phyloP scores from a whole-genome alignment of 2,329 filamentous ascomycete genomes.

The Fusarium sp. region DNA sequence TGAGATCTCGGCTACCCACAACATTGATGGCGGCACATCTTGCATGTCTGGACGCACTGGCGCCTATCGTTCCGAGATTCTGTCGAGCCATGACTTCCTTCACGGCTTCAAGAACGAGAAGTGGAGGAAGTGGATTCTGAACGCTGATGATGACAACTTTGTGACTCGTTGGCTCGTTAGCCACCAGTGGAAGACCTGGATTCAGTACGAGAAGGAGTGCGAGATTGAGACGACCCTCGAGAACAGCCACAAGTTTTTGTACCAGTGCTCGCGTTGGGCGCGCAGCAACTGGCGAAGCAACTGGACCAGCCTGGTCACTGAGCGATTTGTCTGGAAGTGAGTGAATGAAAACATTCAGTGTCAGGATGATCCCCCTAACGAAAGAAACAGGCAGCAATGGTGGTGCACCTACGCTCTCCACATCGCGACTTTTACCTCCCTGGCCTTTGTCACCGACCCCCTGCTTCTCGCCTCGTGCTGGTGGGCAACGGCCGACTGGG shows the following conservation, averaged over 20 bases:
- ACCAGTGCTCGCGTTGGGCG: constrained; percentile 94
- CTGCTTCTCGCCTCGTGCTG: constrained; percentile 77
- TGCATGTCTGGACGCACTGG: constrained; percentile 96
- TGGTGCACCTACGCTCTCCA: constrained; percentile 96
- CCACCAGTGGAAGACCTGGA: constrained; percentile 92
- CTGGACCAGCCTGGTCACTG: constrained; percentile 86
- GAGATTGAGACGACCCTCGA: constrained; percentile 95
- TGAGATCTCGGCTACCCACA: constrained; percentile 94
- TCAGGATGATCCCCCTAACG: constrained; percentile 32
- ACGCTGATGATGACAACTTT: constrained; percentile 98
- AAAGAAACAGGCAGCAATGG: constrained; percentile 76
- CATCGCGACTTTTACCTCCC: constrained; percentile 90
- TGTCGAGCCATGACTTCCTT: constrained; percentile 86
- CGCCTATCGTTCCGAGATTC: constrained; percentile 88
- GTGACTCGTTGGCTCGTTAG: constrained; percentile 95
- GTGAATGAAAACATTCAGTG: constrained; percentile 52
- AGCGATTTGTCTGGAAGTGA: constrained; percentile 89
- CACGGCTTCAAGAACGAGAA: constrained; percentile 92
- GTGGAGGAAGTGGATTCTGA: constrained; percentile 89
- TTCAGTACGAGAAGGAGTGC: constrained; percentile 92
- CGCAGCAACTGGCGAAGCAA: constrained; percentile 99
- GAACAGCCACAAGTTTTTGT: constrained; percentile 87
- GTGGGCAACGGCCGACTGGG: constrained; percentile 74
- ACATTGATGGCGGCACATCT: constrained; percentile 94
- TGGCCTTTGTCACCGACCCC: constrained; percentile 83